Conservation (phyloP, 139 green algal genomes). For the Parachlorella kessleri region DNA sequence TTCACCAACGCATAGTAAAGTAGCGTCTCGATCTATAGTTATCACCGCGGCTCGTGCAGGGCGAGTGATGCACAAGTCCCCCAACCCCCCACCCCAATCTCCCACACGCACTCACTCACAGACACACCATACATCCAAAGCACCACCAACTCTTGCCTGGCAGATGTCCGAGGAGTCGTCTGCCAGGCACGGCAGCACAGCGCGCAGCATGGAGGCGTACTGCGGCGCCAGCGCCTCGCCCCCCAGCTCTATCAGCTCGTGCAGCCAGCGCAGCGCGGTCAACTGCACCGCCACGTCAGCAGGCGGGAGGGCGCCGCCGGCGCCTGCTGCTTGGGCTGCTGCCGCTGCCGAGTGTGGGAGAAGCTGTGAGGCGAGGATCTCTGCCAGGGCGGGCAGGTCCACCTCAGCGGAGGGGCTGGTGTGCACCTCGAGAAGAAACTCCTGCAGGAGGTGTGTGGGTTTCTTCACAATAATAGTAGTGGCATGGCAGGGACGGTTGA, state of each 20-base stretch:
- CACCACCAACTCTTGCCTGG: neutral
- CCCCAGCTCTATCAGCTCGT: conserved; percentile 74
- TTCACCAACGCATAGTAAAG: too few relatives aligned
- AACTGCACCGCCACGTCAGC: conserved; percentile 80
- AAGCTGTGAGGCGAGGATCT: conserved; percentile 58
- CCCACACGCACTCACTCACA: too few relatives aligned
- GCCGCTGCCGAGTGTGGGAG: neutral
- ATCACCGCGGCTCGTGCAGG: too few relatives aligned
- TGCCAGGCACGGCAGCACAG: conserved; percentile 84
- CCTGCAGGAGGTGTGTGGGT: neutral
- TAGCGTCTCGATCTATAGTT: too few relatives aligned
- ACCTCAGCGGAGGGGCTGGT: conserved; percentile 12
- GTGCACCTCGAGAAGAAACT: conserved; percentile 6
- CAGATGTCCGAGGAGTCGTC: conserved; percentile 56
- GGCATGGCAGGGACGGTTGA: too few relatives aligned
- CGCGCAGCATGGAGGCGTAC: conserved; percentile 75
- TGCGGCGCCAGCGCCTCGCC: conserved; percentile 65
- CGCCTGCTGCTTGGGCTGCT: neutral
- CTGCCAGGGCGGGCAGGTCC: conserved; percentile 54
- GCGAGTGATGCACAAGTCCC: too few relatives aligned
- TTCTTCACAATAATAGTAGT: too few relatives aligned
- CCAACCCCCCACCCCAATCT: too few relatives aligned
- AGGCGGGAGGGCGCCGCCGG: conserved; percentile 1
- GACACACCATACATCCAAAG: too few relatives aligned
- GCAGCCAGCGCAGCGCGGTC: conserved; percentile 82